These are phyloP conservation scores for Mesembryanthemum crystallinum DNA, from an alignment of 148 eudicot species.

Conservation along the genomic window DNA sequence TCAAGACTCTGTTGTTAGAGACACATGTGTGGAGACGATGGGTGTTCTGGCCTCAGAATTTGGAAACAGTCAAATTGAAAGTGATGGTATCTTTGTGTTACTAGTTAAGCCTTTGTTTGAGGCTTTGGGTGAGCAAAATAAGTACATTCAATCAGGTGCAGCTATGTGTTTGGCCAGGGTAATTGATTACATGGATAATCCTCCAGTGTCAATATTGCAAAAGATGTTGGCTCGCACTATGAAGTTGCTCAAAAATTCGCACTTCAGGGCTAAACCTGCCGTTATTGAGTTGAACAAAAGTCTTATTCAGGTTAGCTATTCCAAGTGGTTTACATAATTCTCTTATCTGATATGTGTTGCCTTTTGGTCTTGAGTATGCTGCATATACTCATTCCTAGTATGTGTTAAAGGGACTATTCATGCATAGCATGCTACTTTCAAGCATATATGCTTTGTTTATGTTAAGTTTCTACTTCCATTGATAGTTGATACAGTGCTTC, in stretches of 20 bases:
- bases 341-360: slow-evolving; percentile 3
- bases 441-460: background rate
- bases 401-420: too few species aligned
- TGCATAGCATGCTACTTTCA: background rate
- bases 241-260: slow-evolving; percentile 75
- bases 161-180: slow-evolving; percentile 76
- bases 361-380: background rate
- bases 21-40: slow-evolving; percentile 69
- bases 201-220: slow-evolving; percentile 65
- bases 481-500: background rate
- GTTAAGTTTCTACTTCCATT: background rate
- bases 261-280: slow-evolving; percentile 85
- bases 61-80: slow-evolving; percentile 34
- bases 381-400: background rate
- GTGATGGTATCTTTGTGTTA: slow-evolving; percentile 47
- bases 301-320: slow-evolving; percentile 65
- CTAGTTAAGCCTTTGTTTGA: slow-evolving; percentile 84
- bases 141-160: slow-evolving; percentile 71
- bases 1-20: slow-evolving; percentile 73
- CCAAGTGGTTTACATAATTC: background rate
- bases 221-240: slow-evolving; percentile 62
- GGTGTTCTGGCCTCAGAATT: slow-evolving; percentile 67
- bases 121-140: slow-evolving; percentile 85
- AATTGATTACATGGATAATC: slow-evolving; percentile 58
- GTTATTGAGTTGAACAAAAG: slow-evolving; percentile 76